A percentile compares a stretch with the other conserved stretches of the same genome.
Evolutionary conservation across 1,284 basidiomycete species (phyloP).

Genomic region (Sparassis latifolia): DNA sequence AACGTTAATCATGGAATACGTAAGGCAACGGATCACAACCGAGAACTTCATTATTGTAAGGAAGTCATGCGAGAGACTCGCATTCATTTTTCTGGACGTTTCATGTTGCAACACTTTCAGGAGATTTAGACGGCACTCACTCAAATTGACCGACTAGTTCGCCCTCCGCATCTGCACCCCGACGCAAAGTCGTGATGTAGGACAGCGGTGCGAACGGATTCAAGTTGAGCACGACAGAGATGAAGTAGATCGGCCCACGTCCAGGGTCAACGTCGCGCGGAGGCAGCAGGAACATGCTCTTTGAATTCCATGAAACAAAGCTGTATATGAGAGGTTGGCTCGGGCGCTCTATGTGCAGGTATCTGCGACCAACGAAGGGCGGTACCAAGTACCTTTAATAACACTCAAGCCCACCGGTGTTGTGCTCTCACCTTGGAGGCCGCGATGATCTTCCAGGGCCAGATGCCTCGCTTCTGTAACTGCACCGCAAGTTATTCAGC

Average conservation of each 20-base stretch:
- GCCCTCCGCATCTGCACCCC: slow-evolving; percentile 25
- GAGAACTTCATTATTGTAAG: neutral
- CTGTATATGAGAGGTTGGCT: slow-evolving; percentile 32
- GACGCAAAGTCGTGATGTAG: slow-evolving; percentile 33
- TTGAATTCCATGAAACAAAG: slow-evolving; percentile 30
- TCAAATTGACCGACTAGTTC: slow-evolving; percentile 38
- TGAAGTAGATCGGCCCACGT: slow-evolving; percentile 32
- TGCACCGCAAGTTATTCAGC: too few relatives aligned
- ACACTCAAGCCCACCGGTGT: too few relatives aligned
- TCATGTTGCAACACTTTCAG: neutral
- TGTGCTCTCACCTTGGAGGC: slow-evolving; percentile 2
- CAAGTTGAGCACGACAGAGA: slow-evolving; percentile 35
- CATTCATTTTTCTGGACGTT: too few relatives aligned
- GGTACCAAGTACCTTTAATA: neutral
- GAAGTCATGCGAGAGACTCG: too few relatives aligned
- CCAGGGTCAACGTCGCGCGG: slow-evolving; percentile 21
- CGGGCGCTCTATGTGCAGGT: slow-evolving; percentile 19
- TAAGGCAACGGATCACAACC: neutral
- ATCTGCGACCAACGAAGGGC: slow-evolving; percentile 7
- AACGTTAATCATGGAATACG: neutral
- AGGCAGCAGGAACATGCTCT: slow-evolving; percentile 31
- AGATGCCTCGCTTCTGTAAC: too few relatives aligned
- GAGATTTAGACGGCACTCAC: slow-evolving; percentile 22
- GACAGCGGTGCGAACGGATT: slow-evolving; percentile 39
- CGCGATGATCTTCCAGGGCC: neutral